Conservation (phyloP, 2,329 filamentous ascomycete species). For the Colletotrichum shisoi region DNA sequence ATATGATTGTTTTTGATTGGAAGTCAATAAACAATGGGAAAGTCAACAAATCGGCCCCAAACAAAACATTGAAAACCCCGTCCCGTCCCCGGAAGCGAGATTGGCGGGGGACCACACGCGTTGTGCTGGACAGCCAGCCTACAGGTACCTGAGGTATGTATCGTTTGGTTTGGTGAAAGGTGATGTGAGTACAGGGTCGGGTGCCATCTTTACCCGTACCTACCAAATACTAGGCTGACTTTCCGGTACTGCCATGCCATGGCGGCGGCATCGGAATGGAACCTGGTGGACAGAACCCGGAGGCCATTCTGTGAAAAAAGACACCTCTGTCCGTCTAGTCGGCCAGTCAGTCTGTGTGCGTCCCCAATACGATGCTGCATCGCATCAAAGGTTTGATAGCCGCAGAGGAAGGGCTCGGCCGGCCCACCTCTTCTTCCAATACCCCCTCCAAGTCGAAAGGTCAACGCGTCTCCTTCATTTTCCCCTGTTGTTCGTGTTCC, state of each 20-base stretch:
- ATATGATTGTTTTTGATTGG: conserved; percentile 11
- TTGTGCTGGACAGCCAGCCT: too few species aligned
- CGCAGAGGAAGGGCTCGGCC: not conserved
- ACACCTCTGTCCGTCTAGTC: not conserved
- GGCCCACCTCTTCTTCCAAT: conserved; percentile 8
- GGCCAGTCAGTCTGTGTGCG: not conserved
- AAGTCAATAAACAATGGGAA: conserved; percentile 18
- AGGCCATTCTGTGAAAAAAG: not conserved
- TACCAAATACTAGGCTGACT: not conserved
- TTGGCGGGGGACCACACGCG: conserved; percentile 6
- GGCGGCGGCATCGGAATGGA: not conserved
- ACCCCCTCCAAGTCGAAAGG: conserved; percentile 3
- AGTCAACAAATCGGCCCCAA: conserved; percentile 21
- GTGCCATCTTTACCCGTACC: conserved; percentile 13
- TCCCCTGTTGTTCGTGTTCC: conserved; percentile 1
- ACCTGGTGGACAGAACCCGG: not conserved
- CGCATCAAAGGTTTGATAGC: conserved; percentile 26
- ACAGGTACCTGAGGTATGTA: not conserved
- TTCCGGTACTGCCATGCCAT: not conserved
- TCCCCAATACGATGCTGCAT: conserved; percentile 13
- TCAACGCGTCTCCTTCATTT: conserved; percentile 27
- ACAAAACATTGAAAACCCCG: conserved; percentile 7
- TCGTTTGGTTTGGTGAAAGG: not conserved
- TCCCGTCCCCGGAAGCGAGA: conserved; percentile 5
- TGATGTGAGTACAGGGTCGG: not conserved